phyloP scores from a whole-genome alignment of 441 rosid species.

The Eutrema salsugineum region DNA sequence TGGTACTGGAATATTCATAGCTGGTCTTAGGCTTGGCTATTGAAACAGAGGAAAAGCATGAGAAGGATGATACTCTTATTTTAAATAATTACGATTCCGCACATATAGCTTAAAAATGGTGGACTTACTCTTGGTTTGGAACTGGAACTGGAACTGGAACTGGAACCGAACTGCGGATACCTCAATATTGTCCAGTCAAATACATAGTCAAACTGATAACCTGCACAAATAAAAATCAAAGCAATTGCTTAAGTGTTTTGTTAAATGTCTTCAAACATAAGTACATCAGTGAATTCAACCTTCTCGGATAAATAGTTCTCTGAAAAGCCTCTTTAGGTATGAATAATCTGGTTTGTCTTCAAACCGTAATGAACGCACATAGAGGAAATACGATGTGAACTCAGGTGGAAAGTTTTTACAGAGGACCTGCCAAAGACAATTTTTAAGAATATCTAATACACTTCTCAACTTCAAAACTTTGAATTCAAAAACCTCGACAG shows the following conservation, averaged over 20 bases:
- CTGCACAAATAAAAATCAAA: slow-evolving; percentile 31
- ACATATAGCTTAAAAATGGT: neutral
- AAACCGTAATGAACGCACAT: slow-evolving; percentile 66
- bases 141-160: slow-evolving; percentile 38
- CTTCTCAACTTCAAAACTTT: neutral
- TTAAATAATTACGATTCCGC: neutral
- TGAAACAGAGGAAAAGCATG: neutral
- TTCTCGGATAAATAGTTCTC: slow-evolving; percentile 70
- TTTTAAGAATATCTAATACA: neutral
- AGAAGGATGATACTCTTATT: slow-evolving; percentile 1
- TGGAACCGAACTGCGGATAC: slow-evolving; percentile 55
- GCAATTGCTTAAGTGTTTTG: slow-evolving; percentile 8
- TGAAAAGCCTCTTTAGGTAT: slow-evolving; percentile 65
- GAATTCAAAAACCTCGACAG: neutral
- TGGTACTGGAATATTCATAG: slow-evolving; percentile 35
- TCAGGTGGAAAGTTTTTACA: slow-evolving; percentile 64
- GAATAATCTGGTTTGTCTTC: slow-evolving; percentile 78
- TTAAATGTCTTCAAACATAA: neutral
- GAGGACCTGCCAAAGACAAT: slow-evolving; percentile 43
- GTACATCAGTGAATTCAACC: slow-evolving; percentile 20
- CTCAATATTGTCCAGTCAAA: slow-evolving; percentile 61
- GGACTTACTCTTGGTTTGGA: slow-evolving; percentile 54
- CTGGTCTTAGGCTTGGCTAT: slow-evolving; percentile 64
- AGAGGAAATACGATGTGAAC: slow-evolving; percentile 64
- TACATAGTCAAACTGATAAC: slow-evolving; percentile 70